Conservation (phyloP, 805 yeast species). For the Lachancea quebecensis region DNA sequence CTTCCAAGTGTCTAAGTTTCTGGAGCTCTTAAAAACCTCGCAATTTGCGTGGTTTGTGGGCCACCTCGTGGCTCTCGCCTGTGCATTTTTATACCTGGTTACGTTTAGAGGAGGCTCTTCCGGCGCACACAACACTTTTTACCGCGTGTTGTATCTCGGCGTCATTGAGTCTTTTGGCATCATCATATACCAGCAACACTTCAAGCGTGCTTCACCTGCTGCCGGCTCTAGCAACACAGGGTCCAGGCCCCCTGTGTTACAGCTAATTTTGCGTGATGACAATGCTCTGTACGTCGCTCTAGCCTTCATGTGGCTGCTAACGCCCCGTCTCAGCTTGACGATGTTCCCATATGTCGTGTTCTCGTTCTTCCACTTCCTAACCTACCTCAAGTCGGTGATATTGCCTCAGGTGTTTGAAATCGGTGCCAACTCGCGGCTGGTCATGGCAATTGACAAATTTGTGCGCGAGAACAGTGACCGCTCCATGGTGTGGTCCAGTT, state of each 20-base stretch:
- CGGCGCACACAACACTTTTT: slow-evolving; percentile 40
- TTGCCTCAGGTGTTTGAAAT: slow-evolving; percentile 48
- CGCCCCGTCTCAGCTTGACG: slow-evolving; percentile 56
- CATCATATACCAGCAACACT: slow-evolving; percentile 56
- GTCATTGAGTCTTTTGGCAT: slow-evolving; percentile 70
- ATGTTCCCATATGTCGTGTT: slow-evolving; percentile 69
- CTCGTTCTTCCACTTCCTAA: slow-evolving; percentile 75
- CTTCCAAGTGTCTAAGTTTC: slow-evolving; percentile 7
- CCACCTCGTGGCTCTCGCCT: slow-evolving; percentile 42
- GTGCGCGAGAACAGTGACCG: slow-evolving; percentile 50
- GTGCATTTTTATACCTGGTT: slow-evolving; percentile 35
- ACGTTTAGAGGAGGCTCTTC: slow-evolving; percentile 28
- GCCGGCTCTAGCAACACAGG: slow-evolving; percentile 8
- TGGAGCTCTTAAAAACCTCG: slow-evolving; percentile 35
- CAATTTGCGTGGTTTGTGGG: slow-evolving; percentile 77
- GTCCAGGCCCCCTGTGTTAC: slow-evolving; percentile 28
- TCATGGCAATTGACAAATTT: slow-evolving; percentile 35
- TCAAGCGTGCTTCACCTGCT: slow-evolving; percentile 29
- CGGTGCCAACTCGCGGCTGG: slow-evolving; percentile 21
- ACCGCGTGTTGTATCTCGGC: slow-evolving; percentile 54
- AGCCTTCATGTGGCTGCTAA: slow-evolving; percentile 47
- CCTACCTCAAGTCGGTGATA: slow-evolving; percentile 57
- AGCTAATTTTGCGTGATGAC: slow-evolving; percentile 47
- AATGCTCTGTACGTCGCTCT: slow-evolving; percentile 64
- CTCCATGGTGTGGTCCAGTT: slow-evolving; percentile 54